Evolutionary conservation across 768 basidiomycete genomes (phyloP), one percentile per base, ranked within the genome.

Genomic region (Sistotremastrum suecicum): DNA sequence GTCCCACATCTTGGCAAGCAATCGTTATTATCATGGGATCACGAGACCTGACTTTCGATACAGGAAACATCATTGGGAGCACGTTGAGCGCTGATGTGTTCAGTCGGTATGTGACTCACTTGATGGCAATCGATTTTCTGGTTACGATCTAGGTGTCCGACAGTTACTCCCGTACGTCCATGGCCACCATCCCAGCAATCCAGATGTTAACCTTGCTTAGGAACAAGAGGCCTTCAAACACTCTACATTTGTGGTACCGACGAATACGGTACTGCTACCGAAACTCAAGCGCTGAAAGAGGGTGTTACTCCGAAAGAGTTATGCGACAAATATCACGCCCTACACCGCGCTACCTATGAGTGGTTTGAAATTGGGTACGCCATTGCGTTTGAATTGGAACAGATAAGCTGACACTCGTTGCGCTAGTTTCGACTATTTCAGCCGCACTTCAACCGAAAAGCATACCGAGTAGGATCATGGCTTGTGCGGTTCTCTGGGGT

Each of bases 241-340:
- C 70, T 98, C 33, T 99, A 94, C 60, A 74, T 99, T 46, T 99
- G 95, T 62, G 95, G 95, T 30, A 98, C 95, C 3, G 95, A 99
- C 58, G 95, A 99, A 63, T 99, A 99, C 56, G 95, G 95, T n/a
- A 99, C 95, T 5, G 94, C 95, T 0, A 95, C 95, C 0, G 95
- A 99, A 68, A 97, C 92, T 2, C 92, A 95, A 61, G 94, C 95
- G 3, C 61, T 89, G 48, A 89, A 90, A 58, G 89, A 94, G 59
- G 77, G 80, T 0, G 61, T 91, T 36, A 78, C 84, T 7, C 84
- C 90, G 0, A 68, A 67, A 50, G 75, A 80, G 53, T 69, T 97
- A 2, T 95, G 90, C 60, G 85, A 91, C 63, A 91, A 92, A 64
- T 97, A 97, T 60, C 66, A 92, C 56, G 69, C 71, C 11, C 67